phyloP scores from a whole-genome alignment of 176 grass and related monocot genomes.

The Luzula sylvatica region DNA sequence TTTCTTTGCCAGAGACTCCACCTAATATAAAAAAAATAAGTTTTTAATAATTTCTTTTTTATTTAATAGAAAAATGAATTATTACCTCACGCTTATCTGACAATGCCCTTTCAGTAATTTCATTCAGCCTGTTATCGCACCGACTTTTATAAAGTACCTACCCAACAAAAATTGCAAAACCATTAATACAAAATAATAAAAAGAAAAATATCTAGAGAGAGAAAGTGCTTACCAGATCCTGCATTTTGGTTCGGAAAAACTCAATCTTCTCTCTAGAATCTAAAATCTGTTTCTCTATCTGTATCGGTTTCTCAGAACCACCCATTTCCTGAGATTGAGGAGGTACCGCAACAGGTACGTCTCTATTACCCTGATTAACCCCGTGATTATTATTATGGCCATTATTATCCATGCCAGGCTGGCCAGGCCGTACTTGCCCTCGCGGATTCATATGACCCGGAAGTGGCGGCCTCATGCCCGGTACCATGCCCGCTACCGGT shows the following conservation, averaged over 20 bases:
- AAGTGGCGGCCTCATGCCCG: constrained; percentile 48
- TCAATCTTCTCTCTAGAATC: constrained; percentile 96
- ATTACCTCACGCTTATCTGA: constrained; percentile 87
- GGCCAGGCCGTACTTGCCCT: constrained; percentile 49
- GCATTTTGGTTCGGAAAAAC: constrained; percentile 88
- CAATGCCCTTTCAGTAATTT: constrained; percentile 94
- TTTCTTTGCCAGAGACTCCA: constrained; percentile 84
- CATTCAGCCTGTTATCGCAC: constrained; percentile 96
- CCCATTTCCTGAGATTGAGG: constrained; percentile 29
- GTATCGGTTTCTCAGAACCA: constrained; percentile 53
- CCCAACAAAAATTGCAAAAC: constrained; percentile 6
- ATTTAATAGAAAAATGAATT: constrained; percentile 19
- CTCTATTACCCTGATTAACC: constrained; percentile 31
- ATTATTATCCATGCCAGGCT: constrained; percentile 55
- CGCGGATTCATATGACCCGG: constrained; percentile 50
- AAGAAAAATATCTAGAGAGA: constrained; percentile 17
- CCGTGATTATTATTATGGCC: constrained; percentile 38
- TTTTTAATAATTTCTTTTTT: neutral
- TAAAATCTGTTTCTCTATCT: constrained; percentile 73
- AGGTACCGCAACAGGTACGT: constrained; percentile 35
- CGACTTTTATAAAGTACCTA: constrained; percentile 97
- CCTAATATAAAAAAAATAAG: constrained; percentile 30
- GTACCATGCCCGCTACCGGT: constrained; percentile 28
- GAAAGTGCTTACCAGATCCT: constrained; percentile 81
- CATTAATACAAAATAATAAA: constrained; percentile 1